Evolutionary conservation across 2,329 filamentous ascomycete species (phyloP).

Genomic region (Curvularia sp.): DNA sequence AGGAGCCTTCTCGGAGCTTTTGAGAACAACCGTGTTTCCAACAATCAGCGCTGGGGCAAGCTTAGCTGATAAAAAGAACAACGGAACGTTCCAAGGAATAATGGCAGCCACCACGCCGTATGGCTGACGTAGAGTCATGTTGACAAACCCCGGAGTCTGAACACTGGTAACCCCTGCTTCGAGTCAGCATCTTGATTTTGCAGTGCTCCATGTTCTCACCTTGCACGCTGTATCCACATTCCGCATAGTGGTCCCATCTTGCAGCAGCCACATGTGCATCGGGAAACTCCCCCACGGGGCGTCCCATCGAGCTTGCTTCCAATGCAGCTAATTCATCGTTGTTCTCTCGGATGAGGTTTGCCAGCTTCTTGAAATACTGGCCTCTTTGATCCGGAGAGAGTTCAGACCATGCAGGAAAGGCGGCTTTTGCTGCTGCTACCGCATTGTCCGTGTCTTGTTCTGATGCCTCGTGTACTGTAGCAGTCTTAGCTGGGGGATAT

Average conservation of each 20-base stretch:
- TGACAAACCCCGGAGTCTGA: constrained; percentile 53
- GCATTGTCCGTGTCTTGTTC: constrained; percentile 68
- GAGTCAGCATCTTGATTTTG: background rate
- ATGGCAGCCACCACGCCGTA: constrained; percentile 81
- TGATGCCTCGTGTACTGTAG: constrained; percentile 46
- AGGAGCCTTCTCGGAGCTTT: constrained; percentile 56
- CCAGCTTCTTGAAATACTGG: constrained; percentile 65
- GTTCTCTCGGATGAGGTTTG: constrained; percentile 76
- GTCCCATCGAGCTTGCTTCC: constrained; percentile 85
- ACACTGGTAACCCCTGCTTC: constrained; percentile 72
- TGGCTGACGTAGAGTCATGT: constrained; percentile 78
- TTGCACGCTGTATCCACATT: constrained; percentile 77
- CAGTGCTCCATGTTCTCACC: background rate
- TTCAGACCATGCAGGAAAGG: constrained; percentile 76
- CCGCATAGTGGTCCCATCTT: constrained; percentile 79
- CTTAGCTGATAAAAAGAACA: constrained; percentile 39
- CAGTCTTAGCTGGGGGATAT: constrained; percentile 35
- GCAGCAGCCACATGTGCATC: constrained; percentile 80
- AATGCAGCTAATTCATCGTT: constrained; percentile 82
- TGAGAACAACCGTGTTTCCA: constrained; percentile 46
- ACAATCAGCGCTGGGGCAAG: constrained; percentile 43
- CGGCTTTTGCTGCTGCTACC: constrained; percentile 72
- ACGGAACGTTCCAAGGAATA: constrained; percentile 64
- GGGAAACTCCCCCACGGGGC: constrained; percentile 79
- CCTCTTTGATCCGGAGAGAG: constrained; percentile 37